A percentile compares a stretch with the other conserved stretches of the same genome.
Conservation (phyloP, 345 rosid genomes). For the Arabis alpina region DNA sequence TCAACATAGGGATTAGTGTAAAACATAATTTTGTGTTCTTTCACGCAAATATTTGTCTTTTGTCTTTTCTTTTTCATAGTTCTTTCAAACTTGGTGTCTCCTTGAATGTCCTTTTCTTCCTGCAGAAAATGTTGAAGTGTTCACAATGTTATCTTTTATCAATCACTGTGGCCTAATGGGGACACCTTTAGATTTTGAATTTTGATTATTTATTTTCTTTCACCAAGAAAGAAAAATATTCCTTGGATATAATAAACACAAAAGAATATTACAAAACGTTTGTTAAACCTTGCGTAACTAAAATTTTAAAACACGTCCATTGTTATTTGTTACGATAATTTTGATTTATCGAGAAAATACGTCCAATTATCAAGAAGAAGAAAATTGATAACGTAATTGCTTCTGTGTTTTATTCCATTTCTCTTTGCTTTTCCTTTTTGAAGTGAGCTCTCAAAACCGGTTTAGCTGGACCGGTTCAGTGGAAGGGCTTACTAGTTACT, state of each 20-base stretch:
- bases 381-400: no score
- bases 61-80: conserved; percentile 17
- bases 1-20: conserved; percentile 46
- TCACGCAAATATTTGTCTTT: conserved; percentile 15
- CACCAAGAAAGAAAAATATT: conserved; percentile 28
- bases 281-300: background rate
- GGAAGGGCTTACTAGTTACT: background rate
- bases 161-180: conserved; percentile 16
- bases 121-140: conserved; percentile 29
- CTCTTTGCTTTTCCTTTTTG: background rate
- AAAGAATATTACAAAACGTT: background rate
- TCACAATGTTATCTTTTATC: conserved; percentile 24
- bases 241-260: conserved; percentile 1
- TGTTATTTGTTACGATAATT: no score
- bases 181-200: conserved; percentile 32
- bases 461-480: conserved; percentile 19
- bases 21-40: conserved; percentile 32
- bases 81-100: conserved; percentile 41
- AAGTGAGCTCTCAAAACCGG: conserved; percentile 12
- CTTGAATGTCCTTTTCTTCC: conserved; percentile 43
- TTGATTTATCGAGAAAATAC: no score
- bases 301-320: background rate
- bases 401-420: background rate
- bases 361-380: no score
- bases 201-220: conserved; percentile 30